Evolutionary conservation across 148 eudicot species (phyloP).

Genomic region (Silene latifolia): DNA sequence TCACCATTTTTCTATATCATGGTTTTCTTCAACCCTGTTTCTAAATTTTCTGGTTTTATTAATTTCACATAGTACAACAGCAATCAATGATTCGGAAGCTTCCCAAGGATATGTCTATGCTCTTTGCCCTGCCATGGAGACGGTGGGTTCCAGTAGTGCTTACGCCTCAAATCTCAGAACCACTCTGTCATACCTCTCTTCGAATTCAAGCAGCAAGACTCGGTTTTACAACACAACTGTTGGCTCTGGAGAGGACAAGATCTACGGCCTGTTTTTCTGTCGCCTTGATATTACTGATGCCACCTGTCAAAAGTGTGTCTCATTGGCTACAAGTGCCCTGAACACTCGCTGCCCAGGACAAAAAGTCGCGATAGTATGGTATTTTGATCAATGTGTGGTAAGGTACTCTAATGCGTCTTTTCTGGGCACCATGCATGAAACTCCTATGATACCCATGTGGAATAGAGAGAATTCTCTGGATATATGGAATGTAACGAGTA

Average conservation of each 20-base stretch:
- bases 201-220: conserved; percentile 12
- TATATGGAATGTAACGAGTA: conserved; percentile 27
- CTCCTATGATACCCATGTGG: conserved; percentile 40
- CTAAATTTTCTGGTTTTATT: not conserved
- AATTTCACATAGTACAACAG: not conserved
- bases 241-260: conserved; percentile 17
- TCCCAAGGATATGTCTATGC: conserved; percentile 24
- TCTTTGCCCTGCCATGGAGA: conserved; percentile 28
- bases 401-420: conserved; percentile 28
- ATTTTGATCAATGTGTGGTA: conserved; percentile 34
- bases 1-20: not conserved
- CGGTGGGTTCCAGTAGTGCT: conserved; percentile 15
- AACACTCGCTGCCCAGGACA: conserved; percentile 29
- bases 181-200: conserved; percentile 12
- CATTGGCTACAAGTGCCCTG: conserved; percentile 16
- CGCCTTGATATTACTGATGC: conserved; percentile 26
- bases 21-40: not conserved
- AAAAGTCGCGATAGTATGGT: conserved; percentile 33
- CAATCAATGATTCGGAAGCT: not conserved
- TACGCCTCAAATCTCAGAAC: conserved; percentile 22
- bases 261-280: conserved; percentile 32
- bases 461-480: conserved; percentile 27
- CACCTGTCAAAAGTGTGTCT: conserved; percentile 23
- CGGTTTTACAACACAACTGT: conserved; percentile 32
- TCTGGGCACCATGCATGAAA: conserved; percentile 31